Conservation (phyloP, 768 basidiomycete species). For the Gloeopeniophorella convolvens region DNA sequence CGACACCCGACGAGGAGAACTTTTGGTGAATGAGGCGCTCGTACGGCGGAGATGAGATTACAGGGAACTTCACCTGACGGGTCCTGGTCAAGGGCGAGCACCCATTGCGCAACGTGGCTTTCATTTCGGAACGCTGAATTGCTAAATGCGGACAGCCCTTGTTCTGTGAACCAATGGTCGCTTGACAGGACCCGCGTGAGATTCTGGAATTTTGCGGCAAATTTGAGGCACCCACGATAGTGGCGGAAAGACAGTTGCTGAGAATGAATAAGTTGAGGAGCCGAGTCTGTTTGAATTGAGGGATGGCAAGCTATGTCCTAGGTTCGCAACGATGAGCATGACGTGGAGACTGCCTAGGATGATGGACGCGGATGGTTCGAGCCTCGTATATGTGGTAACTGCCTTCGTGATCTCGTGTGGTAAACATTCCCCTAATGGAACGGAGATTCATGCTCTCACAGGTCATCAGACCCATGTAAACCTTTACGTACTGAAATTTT, state of each 20-base stretch:
- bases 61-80: constrained; percentile 3
- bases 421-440: too few species aligned
- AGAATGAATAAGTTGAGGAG: background rate
- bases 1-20: background rate
- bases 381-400: too few species aligned
- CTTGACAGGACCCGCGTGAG: background rate
- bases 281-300: background rate
- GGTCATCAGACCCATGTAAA: background rate
- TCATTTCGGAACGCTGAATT: constrained; percentile 9
- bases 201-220: background rate
- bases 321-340: too few species aligned
- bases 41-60: background rate
- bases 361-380: too few species aligned
- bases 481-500: constrained; percentile 8
- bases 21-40: background rate
- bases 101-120: background rate
- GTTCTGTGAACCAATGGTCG: background rate
- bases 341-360: too few species aligned
- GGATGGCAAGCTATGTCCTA: too few species aligned
- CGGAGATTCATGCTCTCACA: background rate
- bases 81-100: background rate
- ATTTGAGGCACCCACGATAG: background rate
- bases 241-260: background rate
- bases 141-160: constrained; percentile 5
- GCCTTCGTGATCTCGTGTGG: too few species aligned